Conservation (phyloP, 164 flowering plant species). For the Chloranthus sessilifolius region DNA sequence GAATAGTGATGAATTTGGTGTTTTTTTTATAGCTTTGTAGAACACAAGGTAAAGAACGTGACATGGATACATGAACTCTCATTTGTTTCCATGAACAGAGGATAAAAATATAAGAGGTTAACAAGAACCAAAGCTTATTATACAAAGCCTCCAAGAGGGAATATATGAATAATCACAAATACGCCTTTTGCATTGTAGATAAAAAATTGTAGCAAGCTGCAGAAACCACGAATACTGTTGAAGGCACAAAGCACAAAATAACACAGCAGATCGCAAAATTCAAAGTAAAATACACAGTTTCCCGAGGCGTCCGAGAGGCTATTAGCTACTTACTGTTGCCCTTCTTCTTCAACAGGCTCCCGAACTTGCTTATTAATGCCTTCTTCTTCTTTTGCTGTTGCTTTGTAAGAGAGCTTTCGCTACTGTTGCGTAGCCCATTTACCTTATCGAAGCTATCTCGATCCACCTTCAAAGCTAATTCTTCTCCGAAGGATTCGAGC, state of each 20-base stretch:
- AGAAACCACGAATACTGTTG: slow-evolving; percentile 8
- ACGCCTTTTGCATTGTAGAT: slow-evolving; percentile 4
- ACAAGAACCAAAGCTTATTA: background rate
- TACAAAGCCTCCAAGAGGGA: background rate
- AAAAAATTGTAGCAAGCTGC: slow-evolving; percentile 15
- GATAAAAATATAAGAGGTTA: no score
- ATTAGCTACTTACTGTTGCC: slow-evolving; percentile 22
- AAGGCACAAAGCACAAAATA: slow-evolving; percentile 7
- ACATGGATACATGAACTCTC: no score
- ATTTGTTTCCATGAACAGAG: no score
- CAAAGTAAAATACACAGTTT: background rate
- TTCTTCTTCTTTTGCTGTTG: slow-evolving; percentile 84
- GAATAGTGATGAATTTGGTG: no score
- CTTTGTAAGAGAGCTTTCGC: slow-evolving; percentile 55
- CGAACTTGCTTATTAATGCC: slow-evolving; percentile 73
- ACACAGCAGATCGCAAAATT: slow-evolving; percentile 6
- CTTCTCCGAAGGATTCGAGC: slow-evolving; percentile 64
- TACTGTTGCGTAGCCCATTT: slow-evolving; percentile 46
- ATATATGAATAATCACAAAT: background rate
- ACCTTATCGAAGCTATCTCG: slow-evolving; percentile 50
- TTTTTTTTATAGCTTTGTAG: no score
- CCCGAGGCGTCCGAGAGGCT: no score
- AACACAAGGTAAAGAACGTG: no score
- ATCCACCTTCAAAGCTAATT: slow-evolving; percentile 53
- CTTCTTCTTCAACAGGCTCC: slow-evolving; percentile 84